Base-by-base conservation (phyloP, 73 alveolate species). In the Stentor coeruleus region DNA sequence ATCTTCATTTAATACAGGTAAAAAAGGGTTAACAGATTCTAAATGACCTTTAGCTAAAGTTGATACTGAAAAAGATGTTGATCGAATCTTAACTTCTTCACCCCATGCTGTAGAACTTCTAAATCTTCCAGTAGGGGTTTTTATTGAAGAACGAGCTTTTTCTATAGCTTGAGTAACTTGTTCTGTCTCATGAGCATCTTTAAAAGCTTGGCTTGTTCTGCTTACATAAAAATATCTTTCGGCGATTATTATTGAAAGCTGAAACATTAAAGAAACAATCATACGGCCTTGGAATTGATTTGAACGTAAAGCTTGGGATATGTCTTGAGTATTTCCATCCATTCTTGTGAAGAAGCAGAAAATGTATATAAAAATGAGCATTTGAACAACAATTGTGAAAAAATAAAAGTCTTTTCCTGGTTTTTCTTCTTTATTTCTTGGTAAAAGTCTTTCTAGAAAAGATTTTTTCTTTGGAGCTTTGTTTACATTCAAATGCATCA, bases 341-440 rank as follows among this genome's bases (percentile, higher is more conserved):
- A 95, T 93, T 72, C 82, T 86, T 0, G 97, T 86, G 85, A 92
- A 95, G 84, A 95, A 95, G 84, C 92, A 87, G 57, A 95, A 88
- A 49, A 95, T 74, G 87, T 86, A 95, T 37, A 93, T 82, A 80
- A 95, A 82, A 35, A 91, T 89, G 37, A 91, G 35, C 60, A 89
- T 74, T 77, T 88, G 89, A 86, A 89, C 74, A n/a, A 85, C 40
- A 20, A 94, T 91, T 58, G 87, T 83, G 38, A 81, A 59, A 3
- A 88, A 82, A 86, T 95, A 95, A 38, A 93, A 80, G 84, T 95
- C 99, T 80, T 86, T 85, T 41, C 99, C 99, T 1, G 99, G 99
- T 85, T 92, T 93, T 84, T 95, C 92, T 79, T 93, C 94, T 82
- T 93, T 95, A 26, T 87, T 79, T 55, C 91, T 59, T 6, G 97